Evolutionary conservation across 2,329 filamentous ascomycete genomes (phyloP), one percentile per base, ranked within the genome.

Genomic region (Pyrenochaeta sp.): DNA sequence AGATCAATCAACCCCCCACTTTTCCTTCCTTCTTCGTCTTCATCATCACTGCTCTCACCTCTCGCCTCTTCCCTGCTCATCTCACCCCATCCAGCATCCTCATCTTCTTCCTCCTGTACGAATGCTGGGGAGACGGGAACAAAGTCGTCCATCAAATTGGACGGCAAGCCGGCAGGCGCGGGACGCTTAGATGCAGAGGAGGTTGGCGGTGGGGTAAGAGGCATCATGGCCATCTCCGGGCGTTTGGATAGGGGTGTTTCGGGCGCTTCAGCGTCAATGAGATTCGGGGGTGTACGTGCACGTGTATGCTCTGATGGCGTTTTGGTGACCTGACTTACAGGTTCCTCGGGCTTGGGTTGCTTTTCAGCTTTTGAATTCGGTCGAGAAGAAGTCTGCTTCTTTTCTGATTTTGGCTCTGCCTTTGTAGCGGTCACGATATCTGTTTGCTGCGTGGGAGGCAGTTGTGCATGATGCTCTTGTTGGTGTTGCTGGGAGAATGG

Each of bases 11-110:
- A 46, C 1, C 56, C 64, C 18, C 56, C 60, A 35, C 51, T 55
- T 39, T 39, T 44, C 29, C 52, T 43, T 9, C 41, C 51, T 1
- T 60, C 64, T 9, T 51, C 61, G 0, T 63, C 66, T 11, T 61
- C 62, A 27, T 63, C 61, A 20, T 64, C 62, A 7, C 45, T 54
- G 11, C 48, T 58, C 1, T 51, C 51, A 9, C 31, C 39, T 33
- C 40, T 61, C 17, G 59, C 64, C 32, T 73, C 68, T 35, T 69
- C 66, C 10, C 60, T 42, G 20, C 59, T 66, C 56, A 74, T 59
- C 39, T 72, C 70, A 1, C 69, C 71, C 72, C 72, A 75, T 3
- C 71, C 71, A 2, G 72, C 72, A 54, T 72, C 68, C 37, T 69
- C 68, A 1, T 67, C 67, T 0, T 71, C 66, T 2, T 62, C 58